Base-by-base conservation (phyloP, 441 rosid genomes). In the Geranium incanum region DNA sequence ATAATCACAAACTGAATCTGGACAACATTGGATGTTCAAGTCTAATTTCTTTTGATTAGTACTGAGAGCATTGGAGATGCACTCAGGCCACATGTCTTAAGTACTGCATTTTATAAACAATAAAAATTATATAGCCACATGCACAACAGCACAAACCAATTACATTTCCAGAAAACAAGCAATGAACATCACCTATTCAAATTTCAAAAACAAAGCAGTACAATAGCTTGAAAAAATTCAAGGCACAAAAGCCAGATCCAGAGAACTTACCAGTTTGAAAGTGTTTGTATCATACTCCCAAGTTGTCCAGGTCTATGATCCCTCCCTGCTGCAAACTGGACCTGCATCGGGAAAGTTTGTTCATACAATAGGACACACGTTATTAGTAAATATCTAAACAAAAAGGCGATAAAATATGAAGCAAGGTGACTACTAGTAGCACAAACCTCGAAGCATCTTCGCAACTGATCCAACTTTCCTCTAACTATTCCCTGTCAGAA, bases 251-350 rank as follows among this genome's bases (percentile, higher is more conserved):
- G 59, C n/a, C 13, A 52, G n/a, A 13, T 13, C 18, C 59, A 52
- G 6, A 52, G 18, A 13, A 74, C 6, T 71, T 89, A 95, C 99
- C 96, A 95, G 85, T 77, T 84, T 64, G 98, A 91, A 70, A 95
- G 80, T n/a, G 98, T 86, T 68, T 89, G 86, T 75, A 95, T 80
- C 99, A 95, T 91, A 84, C 77, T 85, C 75, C 86, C 91, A 43
- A 93, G 89, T 71, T 95, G 90, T 70, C 88, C 98, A 69, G 99
- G 97, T 82, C 98, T 89, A 70, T 84, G 83, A 84, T 95, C 98
- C 80, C 99, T 89, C 74, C 99, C 98, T 67, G 97, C 94, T 63
- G 97, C 97, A 84, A 95, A 91, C 71, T 88, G 95, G 68, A 90
- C 97, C 98, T 91, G 80, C 76, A 77, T 66, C 55, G 71, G 74